These are phyloP conservation scores for Stephania japonica DNA, from an alignment of 164 flowering plant species.

Conservation along the genomic window DNA sequence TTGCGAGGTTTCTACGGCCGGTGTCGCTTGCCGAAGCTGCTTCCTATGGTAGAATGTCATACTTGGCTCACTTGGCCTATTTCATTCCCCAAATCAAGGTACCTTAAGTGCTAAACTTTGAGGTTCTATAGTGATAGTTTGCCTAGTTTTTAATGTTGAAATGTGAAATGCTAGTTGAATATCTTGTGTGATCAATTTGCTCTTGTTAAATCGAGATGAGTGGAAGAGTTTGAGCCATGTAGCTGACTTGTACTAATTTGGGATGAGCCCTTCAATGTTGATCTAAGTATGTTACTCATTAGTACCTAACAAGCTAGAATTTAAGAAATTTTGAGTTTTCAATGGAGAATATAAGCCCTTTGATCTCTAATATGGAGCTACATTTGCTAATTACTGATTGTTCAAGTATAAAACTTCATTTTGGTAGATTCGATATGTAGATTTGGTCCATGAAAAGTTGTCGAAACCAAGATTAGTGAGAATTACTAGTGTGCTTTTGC, in stretches of 20 bases:
- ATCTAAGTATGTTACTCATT: too few species aligned
- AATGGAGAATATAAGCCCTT: too few species aligned
- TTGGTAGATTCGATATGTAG: not conserved
- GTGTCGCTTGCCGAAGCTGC: constrained; percentile 71
- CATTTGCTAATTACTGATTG: not conserved
- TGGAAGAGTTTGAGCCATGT: too few species aligned
- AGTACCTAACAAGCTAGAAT: not conserved
- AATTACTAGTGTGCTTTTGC: not conserved
- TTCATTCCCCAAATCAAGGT: constrained; percentile 72
- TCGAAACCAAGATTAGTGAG: too few species aligned
- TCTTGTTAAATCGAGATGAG: too few species aligned
- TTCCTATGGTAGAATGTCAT: constrained; percentile 69
- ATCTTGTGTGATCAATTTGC: too few species aligned
- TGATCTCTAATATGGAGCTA: not conserved
- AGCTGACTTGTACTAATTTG: too few species aligned
- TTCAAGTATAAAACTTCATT: not conserved
- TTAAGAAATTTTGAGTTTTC: not conserved
- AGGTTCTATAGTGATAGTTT: too few species aligned
- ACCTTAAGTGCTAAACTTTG: too few species aligned
- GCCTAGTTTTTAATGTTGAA: not conserved
- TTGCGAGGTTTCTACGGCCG: constrained; percentile 58
- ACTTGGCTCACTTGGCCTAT: constrained; percentile 78
- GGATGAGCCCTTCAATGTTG: too few species aligned
- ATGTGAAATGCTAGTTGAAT: not conserved
- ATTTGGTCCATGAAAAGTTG: too few species aligned